phyloP scores from a whole-genome alignment of 305 asterid species.

The Solanum hybrid region DNA sequence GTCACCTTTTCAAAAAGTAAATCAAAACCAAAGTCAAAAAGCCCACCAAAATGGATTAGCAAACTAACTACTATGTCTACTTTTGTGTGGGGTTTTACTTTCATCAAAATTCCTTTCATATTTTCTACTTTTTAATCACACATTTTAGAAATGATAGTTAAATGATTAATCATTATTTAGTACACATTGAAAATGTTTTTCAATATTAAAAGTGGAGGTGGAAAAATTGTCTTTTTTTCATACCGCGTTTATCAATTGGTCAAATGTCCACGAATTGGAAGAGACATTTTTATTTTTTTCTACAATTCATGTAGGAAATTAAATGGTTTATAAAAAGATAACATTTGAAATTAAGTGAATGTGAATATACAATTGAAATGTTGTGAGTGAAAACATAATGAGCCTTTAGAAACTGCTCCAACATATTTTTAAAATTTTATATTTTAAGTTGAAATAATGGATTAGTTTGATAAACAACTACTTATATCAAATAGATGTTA shows the following conservation, averaged over 20 bases:
- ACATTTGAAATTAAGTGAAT: background rate
- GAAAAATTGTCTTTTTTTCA: background rate
- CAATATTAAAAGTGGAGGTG: background rate
- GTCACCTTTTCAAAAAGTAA: background rate
- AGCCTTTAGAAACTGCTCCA: background rate
- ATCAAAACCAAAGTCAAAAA: background rate
- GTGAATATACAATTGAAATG: background rate
- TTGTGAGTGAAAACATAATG: background rate
- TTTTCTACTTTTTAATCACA: background rate
- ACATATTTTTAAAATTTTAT: no score
- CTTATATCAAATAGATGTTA: background rate
- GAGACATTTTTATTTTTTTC: background rate
- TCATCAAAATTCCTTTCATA: background rate
- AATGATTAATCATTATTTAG: background rate
- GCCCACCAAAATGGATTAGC: background rate
- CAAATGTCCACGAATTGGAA: background rate
- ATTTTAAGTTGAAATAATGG: background rate
- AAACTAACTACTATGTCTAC: background rate
- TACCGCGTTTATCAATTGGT: background rate
- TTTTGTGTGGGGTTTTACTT: background rate
- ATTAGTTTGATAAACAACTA: no score
- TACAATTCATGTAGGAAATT: background rate
- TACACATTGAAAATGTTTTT: background rate
- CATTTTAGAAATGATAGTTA: background rate
- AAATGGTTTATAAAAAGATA: background rate